Percentiles rank a stretch among this genome's conserved stretches.
phyloP scores from a whole-genome alignment of 345 rosid genomes.

The Abelmoschus esculentus region DNA sequence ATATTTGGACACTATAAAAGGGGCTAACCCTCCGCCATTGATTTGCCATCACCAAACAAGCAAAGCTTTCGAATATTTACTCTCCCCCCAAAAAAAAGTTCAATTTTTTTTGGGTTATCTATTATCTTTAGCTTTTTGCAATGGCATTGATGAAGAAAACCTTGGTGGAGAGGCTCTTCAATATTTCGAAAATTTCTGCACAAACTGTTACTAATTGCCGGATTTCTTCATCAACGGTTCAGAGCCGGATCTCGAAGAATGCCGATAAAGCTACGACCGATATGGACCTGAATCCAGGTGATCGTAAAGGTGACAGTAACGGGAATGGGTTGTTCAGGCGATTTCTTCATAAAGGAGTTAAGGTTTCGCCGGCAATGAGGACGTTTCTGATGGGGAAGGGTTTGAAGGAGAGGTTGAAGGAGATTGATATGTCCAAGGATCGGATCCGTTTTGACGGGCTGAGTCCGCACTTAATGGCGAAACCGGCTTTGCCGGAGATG shows the following conservation, averaged over 20 bases:
- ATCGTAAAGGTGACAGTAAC: constrained; percentile 4
- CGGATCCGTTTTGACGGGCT: constrained; percentile 55
- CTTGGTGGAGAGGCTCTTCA: constrained; percentile 53
- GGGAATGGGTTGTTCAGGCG: constrained; percentile 42
- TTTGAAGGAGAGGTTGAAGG: constrained; percentile 48
- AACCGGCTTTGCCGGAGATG: constrained; percentile 16
- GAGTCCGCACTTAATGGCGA: constrained; percentile 26
- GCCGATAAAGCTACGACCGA: constrained; percentile 27
- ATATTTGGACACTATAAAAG: constrained; percentile 28
- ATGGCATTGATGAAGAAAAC: constrained; percentile 73
- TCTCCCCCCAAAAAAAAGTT: not conserved
- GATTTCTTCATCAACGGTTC: constrained; percentile 30
- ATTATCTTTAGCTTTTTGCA: not conserved
- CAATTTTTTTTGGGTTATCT: not conserved
- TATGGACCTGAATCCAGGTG: constrained; percentile 59
- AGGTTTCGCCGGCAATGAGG: constrained; percentile 33
- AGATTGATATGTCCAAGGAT: constrained; percentile 39
- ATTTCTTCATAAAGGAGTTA: constrained; percentile 52
- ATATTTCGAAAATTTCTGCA: constrained; percentile 42
- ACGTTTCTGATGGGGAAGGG: constrained; percentile 29
- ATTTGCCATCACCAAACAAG: not conserved
- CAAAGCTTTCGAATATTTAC: not conserved
- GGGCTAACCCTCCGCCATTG: not conserved
- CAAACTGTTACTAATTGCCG: constrained; percentile 35
- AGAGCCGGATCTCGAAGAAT: constrained; percentile 23